Evolutionary conservation across 139 green algal species (phyloP), one percentile per base, ranked within the genome.

Genomic region (Dunaliella primolecta): DNA sequence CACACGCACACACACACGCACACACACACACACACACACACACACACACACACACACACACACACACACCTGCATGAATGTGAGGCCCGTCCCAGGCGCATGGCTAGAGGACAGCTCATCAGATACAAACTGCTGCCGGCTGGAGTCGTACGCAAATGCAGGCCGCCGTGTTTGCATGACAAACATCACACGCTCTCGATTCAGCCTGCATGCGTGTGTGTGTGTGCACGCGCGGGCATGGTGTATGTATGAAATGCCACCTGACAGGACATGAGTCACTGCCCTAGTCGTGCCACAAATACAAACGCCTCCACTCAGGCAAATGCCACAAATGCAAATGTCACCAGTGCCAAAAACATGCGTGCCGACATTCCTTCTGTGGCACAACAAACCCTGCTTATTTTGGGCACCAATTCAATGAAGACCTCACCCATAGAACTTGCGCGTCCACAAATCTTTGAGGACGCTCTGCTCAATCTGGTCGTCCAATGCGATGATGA

Each of bases 361-460:
- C n/a, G n/a, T n/a, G n/a, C n/a, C n/a, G n/a, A n/a, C n/a, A n/a
- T n/a, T n/a, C n/a, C n/a, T n/a, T n/a, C n/a, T n/a, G n/a, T n/a
- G n/a, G n/a, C n/a, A n/a, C n/a, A n/a, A n/a, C n/a, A n/a, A n/a
- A n/a, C n/a, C n/a, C n/a, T n/a, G n/a, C n/a, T n/a, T n/a, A n/a
- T n/a, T n/a, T n/a, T n/a, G n/a, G n/a, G n/a, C n/a, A n/a, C n/a
- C n/a, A n/a, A n/a, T n/a, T n/a, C n/a, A n/a, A n/a, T n/a, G n/a
- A n/a, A n/a, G n/a, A n/a, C n/a, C 78, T 36, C 78, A 83, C 78
- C 78, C 78, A 29, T 83, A 83, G 37, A 83, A 83, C 27, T 75
- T 70, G 37, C 32, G 36, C 1, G 35, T 38, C 78, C 78, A 83
- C 78, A 83, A 75, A 37, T 83, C 78, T 37, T 83, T 83, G 37